Conservation (phyloP, 306 rosid genomes). For the Dryas drummondii region DNA sequence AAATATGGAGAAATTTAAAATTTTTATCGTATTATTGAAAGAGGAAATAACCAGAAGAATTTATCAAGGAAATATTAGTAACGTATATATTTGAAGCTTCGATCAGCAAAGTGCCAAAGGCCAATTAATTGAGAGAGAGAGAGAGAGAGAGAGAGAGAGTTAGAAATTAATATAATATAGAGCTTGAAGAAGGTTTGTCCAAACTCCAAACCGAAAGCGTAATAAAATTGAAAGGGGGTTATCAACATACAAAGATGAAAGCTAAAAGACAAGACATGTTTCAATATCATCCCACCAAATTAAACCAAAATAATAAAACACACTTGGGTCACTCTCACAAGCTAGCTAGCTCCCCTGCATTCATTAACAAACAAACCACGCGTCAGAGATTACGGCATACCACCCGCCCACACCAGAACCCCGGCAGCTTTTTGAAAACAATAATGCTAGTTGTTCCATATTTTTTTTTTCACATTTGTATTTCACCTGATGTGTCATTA, state of each 20-base stretch:
- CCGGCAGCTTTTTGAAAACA: not conserved
- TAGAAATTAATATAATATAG: not conserved
- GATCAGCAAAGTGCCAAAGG: not conserved
- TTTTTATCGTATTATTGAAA: too few relatives aligned
- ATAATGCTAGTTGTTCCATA: too few relatives aligned
- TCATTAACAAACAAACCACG: conserved; percentile 15
- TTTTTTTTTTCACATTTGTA: too few relatives aligned
- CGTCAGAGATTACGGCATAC: conserved; percentile 40
- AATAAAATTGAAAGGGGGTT: not conserved
- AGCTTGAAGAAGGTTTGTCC: conserved; percentile 18
- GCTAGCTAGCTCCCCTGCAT: not conserved
- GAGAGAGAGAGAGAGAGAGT: not conserved
- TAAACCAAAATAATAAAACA: conserved; percentile 13
- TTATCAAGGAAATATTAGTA: too few relatives aligned
- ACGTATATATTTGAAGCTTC: not conserved
- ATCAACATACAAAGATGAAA: conserved; percentile 8
- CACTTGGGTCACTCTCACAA: conserved; percentile 7
- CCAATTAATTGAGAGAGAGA: not conserved
- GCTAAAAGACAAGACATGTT: conserved; percentile 5
- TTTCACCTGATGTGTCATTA: too few relatives aligned
- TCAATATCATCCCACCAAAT: not conserved
- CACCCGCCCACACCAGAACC: conserved; percentile 19
- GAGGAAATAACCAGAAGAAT: too few relatives aligned
- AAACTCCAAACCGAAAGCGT: conserved; percentile 14
- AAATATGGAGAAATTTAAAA: too few relatives aligned